Evolutionary conservation across 2,329 filamentous ascomycete genomes (phyloP).

Genomic region (Oidium heveae): DNA sequence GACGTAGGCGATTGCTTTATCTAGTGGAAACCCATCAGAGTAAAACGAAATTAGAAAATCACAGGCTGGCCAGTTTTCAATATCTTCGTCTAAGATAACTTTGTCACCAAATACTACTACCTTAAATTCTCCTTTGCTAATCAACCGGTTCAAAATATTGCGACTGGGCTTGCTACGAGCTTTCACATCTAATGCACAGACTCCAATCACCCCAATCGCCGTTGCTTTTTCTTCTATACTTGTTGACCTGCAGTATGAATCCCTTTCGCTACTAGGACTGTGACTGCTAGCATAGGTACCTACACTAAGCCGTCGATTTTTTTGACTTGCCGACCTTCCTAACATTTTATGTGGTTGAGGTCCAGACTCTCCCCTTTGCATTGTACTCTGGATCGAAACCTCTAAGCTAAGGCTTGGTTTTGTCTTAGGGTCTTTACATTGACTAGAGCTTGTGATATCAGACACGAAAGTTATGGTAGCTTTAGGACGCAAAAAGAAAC

Average conservation of each 20-base stretch:
- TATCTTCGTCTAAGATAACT: conserved; percentile 87
- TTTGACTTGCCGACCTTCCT: conserved; percentile 38
- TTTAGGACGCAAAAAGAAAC: conserved; percentile 17
- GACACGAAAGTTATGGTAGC: conserved; percentile 25
- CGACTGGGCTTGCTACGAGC: conserved; percentile 89
- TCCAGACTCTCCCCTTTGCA: conserved; percentile 10
- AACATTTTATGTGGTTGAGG: conserved; percentile 17
- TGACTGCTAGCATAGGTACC: conserved; percentile 64
- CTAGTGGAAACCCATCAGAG: conserved; percentile 85
- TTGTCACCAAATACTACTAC: conserved; percentile 97
- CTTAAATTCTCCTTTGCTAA: conserved; percentile 79
- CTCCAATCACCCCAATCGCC: conserved; percentile 50
- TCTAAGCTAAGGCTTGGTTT: conserved; percentile 10
- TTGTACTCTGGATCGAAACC: conserved; percentile 12
- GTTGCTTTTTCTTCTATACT: conserved; percentile 33
- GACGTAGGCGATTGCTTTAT: conserved; percentile 91
- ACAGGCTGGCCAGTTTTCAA: conserved; percentile 80
- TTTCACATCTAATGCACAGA: conserved; percentile 88
- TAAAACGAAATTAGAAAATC: conserved; percentile 98
- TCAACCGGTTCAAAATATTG: conserved; percentile 81
- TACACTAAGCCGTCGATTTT: conserved; percentile 52
- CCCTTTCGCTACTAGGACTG: conserved; percentile 49
- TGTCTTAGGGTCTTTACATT: conserved; percentile 15
- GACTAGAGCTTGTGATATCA: conserved; percentile 20
- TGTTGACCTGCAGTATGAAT: conserved; percentile 20